A percentile compares a stretch with the other conserved stretches of the same genome.
These are phyloP conservation scores for Hexamita inflata DNA, from an alignment of 208 protist genomes.

Conservation along the genomic window DNA sequence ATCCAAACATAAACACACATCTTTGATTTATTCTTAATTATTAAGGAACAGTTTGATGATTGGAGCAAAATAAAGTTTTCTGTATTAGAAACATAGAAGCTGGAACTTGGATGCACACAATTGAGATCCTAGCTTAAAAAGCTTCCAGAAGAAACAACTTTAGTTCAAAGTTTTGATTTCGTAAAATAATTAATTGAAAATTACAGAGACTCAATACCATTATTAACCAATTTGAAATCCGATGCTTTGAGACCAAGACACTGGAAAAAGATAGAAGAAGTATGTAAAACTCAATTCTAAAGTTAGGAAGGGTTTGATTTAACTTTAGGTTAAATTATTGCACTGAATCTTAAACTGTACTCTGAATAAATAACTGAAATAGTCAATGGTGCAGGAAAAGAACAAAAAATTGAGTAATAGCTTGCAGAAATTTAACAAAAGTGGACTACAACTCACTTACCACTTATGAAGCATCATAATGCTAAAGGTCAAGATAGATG, in stretches of 20 bases:
- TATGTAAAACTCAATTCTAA: conserved; percentile 75
- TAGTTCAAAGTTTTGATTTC: conserved; percentile 54
- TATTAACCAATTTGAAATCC: conserved; percentile 81
- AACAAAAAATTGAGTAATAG: conserved; percentile 80
- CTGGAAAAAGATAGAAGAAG: conserved; percentile 82
- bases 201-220: conserved; percentile 78
- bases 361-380: conserved; percentile 78
- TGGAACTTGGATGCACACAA: conserved; percentile 61
- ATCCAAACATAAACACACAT: not conserved
- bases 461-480: conserved; percentile 60
- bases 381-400: conserved; percentile 65
- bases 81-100: not conserved
- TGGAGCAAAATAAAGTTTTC: conserved; percentile 4
- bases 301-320: conserved; percentile 68
- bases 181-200: conserved; percentile 71
- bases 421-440: conserved; percentile 72
- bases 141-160: conserved; percentile 57
- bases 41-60: not conserved
- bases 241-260: conserved; percentile 83
- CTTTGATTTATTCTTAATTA: conserved; percentile 1
- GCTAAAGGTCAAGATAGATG: conserved; percentile 59
- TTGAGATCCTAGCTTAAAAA: conserved; percentile 63
- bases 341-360: conserved; percentile 81
- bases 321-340: conserved; percentile 81
- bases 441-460: conserved; percentile 58